Conservation (phyloP, 169 alveolate species). For the Amoebophrya sp. region DNA sequence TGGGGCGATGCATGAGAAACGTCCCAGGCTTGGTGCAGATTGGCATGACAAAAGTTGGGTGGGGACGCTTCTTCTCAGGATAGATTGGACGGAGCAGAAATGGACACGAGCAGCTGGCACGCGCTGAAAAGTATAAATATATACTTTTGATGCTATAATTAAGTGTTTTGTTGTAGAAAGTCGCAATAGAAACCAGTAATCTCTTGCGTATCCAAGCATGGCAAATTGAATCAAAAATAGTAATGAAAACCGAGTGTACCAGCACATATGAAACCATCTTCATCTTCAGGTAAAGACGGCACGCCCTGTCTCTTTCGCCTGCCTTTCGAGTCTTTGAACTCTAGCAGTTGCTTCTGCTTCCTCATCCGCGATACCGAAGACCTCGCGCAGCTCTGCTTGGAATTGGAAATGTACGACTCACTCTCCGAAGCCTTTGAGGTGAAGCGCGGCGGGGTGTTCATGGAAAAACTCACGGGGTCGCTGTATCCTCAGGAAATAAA, state of each 20-base stretch:
- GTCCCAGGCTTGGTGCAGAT: too few relatives aligned
- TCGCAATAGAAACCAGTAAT: too few relatives aligned
- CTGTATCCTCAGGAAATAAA: too few relatives aligned
- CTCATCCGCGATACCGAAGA: neutral
- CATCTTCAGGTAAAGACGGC: neutral
- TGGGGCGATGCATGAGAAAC: too few relatives aligned
- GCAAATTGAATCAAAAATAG: too few relatives aligned
- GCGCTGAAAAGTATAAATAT: neutral
- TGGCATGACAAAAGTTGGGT: too few relatives aligned
- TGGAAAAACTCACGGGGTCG: neutral
- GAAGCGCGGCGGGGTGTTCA: neutral
- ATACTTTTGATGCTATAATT: neutral
- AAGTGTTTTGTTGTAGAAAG: too few relatives aligned
- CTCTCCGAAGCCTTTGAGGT: neutral
- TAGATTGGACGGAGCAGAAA: conserved; percentile 26
- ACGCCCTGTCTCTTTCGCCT: neutral
- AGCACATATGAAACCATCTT: too few relatives aligned
- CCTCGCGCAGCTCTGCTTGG: neutral
- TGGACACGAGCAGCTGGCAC: neutral
- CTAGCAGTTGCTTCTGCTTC: neutral
- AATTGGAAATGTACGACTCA: neutral
- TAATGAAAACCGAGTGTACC: too few relatives aligned
- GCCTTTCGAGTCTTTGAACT: neutral
- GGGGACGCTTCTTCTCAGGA: too few relatives aligned
- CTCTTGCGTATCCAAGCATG: too few relatives aligned